A percentile compares a stretch with the other conserved stretches of the same genome.
Evolutionary conservation across 306 rosid genomes (phyloP).

Genomic region (Prunus fruticosa): DNA sequence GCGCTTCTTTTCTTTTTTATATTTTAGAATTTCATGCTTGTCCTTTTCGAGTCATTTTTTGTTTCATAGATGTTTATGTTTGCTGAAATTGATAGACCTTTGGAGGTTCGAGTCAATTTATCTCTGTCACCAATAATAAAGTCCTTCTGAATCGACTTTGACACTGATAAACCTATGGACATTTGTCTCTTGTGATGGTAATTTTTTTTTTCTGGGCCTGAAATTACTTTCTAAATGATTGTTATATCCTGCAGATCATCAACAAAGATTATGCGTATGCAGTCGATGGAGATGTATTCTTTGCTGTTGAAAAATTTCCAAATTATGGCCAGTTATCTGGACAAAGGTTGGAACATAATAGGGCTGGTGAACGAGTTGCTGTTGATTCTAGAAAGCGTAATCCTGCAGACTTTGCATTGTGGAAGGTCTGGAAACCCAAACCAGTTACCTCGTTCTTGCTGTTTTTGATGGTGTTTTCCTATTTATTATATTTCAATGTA

Average conservation of each 20-base stretch:
- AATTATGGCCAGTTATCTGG: constrained; percentile 82
- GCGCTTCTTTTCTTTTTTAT: background rate
- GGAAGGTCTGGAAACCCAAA: constrained; percentile 63
- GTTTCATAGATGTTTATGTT: background rate
- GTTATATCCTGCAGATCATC: constrained; percentile 61
- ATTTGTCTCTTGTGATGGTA: background rate
- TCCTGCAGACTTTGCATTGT: constrained; percentile 92
- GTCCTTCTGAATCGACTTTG: background rate
- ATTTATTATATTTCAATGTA: constrained; percentile 11
- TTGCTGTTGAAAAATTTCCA: constrained; percentile 75
- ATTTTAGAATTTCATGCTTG: background rate
- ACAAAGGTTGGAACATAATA: constrained; percentile 69
- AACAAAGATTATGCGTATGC: constrained; percentile 62
- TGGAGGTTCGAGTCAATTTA: background rate
- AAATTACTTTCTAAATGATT: background rate
- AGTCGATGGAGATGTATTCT: constrained; percentile 92
- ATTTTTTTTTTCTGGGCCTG: background rate
- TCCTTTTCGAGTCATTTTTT: background rate
- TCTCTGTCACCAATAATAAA: background rate
- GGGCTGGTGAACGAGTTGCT: constrained; percentile 96
- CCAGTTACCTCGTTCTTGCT: constrained; percentile 13
- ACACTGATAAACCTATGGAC: background rate
- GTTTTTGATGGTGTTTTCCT: constrained; percentile 8
- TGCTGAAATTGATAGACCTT: background rate
- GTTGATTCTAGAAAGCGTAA: constrained; percentile 79